Percentiles rank a stretch among this genome's conserved stretches.
These are phyloP conservation scores for Asterochloris sp. DNA, from an alignment of 139 green algal species.

Conservation along the genomic window DNA sequence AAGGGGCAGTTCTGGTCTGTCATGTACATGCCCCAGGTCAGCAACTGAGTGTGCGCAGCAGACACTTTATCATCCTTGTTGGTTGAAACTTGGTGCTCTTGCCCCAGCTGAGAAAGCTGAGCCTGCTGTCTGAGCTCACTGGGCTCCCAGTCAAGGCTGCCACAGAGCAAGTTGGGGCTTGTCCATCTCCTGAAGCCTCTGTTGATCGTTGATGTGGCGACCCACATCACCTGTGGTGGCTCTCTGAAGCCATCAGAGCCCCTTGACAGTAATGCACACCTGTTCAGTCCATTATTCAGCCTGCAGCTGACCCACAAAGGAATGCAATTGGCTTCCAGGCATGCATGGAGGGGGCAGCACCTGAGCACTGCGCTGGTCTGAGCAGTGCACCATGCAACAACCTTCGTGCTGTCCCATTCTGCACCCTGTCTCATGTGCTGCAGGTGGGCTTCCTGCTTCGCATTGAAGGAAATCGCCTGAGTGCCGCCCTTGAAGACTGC, in stretches of 20 bases:
- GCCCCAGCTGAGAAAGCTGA: background rate
- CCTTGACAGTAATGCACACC: too few relatives aligned
- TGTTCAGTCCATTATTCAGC: background rate
- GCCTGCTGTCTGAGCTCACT: background rate
- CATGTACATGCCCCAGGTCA: slow-evolving; percentile 73
- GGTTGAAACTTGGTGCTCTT: background rate
- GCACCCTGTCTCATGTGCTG: background rate
- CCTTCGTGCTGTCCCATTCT: too few relatives aligned
- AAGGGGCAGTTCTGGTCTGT: slow-evolving; percentile 62
- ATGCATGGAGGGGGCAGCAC: background rate
- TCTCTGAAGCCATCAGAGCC: too few relatives aligned
- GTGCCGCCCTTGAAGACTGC: slow-evolving; percentile 56
- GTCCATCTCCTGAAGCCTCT: background rate
- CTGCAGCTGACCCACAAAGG: background rate
- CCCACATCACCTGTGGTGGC: too few relatives aligned
- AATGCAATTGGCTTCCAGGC: background rate
- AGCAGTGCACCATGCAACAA: too few relatives aligned
- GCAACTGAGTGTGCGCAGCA: background rate
- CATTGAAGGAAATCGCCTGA: slow-evolving; percentile 43
- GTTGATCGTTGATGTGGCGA: background rate
- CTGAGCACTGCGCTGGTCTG: too few relatives aligned
- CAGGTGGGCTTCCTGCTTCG: slow-evolving; percentile 55
- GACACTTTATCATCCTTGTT: background rate
- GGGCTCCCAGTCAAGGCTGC: background rate
- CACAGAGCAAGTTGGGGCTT: background rate